These are phyloP conservation scores for Globisporangium canariense DNA, from an alignment of 352 stramenopile genomes.

Conservation along the genomic window DNA sequence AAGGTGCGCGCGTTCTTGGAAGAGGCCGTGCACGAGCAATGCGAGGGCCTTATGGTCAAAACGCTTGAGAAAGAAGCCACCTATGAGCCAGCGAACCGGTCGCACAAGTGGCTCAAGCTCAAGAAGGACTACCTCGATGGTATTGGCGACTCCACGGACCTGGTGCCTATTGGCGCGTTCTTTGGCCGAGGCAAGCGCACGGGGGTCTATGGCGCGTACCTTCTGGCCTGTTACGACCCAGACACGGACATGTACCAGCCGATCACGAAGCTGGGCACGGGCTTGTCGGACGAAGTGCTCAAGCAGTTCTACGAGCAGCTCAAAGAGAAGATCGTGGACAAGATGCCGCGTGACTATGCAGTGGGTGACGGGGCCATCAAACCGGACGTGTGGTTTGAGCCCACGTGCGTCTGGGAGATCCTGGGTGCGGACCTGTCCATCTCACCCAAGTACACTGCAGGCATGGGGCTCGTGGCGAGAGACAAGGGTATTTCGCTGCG, in stretches of 20 bases:
- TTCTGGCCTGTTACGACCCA: conserved; percentile 98
- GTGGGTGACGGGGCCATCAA: conserved; percentile 83
- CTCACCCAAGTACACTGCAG: conserved; percentile 97
- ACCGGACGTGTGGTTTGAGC: conserved; percentile 95
- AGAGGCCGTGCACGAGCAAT: conserved; percentile 91
- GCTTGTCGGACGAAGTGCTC: conserved; percentile 98
- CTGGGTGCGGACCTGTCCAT: conserved; percentile 98
- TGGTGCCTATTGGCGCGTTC: conserved; percentile 99
- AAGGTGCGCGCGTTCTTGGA: conserved; percentile 94
- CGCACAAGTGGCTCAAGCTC: conserved; percentile 99
- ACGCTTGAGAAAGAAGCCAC: conserved; percentile 95
- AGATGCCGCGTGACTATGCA: conserved; percentile 91
- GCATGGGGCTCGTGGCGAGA: conserved; percentile 86
- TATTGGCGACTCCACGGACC: conserved; percentile 97
- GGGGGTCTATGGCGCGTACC: conserved; percentile 97
- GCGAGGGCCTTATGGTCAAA: conserved; percentile 99
- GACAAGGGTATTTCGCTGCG: conserved; percentile 97
- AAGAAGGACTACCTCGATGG: conserved; percentile 99
- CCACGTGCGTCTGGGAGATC: conserved; percentile 97
- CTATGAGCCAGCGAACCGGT: conserved; percentile 97
- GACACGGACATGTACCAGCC: conserved; percentile 98
- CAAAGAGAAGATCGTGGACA: conserved; percentile 77
- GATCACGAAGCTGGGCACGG: conserved; percentile 98
- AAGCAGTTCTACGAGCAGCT: conserved; percentile 87
- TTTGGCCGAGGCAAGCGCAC: conserved; percentile 95